Evolutionary conservation across 192 early-diverging fungal genomes (phyloP).

Genomic region (Mortierella hygrophila): DNA sequence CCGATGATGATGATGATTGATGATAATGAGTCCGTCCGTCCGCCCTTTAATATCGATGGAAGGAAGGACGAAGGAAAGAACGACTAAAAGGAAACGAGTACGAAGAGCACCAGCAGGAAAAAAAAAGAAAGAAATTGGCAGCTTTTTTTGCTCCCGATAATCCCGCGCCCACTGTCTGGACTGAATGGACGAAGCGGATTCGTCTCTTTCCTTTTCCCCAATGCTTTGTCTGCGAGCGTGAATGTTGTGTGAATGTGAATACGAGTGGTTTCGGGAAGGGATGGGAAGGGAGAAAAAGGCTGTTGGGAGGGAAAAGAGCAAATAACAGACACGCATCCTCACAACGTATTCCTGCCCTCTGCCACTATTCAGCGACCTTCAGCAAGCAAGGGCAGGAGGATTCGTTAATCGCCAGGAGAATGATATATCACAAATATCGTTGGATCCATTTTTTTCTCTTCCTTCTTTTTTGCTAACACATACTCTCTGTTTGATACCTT

Average conservation of each 20-base stretch:
- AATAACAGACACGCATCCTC: background rate
- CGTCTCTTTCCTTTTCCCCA: background rate
- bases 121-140: background rate
- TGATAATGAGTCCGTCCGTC: conserved; percentile 12
- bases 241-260: background rate
- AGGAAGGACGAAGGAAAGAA: background rate
- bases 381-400: background rate
- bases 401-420: background rate
- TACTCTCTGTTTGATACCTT: background rate
- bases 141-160: background rate
- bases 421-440: background rate
- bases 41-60: background rate
- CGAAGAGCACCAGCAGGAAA: background rate
- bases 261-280: background rate
- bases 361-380: no score
- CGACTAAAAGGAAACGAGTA: background rate
- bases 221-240: background rate
- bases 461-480: background rate
- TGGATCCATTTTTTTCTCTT: conserved; percentile 4
- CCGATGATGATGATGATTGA: background rate
- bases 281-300: background rate
- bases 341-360: background rate
- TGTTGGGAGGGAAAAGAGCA: background rate
- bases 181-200: background rate
- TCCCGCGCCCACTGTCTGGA: background rate